These are phyloP conservation scores for Phyllosticta capitalensis DNA, from an alignment of 2,329 filamentous ascomycete genomes.

Conservation along the genomic window DNA sequence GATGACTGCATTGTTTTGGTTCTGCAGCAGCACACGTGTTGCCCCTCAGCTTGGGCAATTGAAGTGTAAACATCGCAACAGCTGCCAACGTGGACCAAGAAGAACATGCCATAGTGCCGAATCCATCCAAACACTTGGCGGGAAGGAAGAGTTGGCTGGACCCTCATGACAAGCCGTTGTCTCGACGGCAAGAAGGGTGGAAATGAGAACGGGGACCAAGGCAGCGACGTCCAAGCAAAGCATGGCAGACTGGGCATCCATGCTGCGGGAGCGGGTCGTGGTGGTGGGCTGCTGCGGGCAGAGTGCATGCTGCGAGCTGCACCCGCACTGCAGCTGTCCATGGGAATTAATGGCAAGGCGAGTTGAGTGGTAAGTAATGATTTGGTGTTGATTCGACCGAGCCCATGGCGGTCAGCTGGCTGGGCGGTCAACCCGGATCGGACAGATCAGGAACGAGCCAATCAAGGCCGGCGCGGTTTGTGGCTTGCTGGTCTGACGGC, in stretches of 20 bases:
- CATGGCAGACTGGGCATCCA: neutral
- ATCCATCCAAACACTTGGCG: neutral
- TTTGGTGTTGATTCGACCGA: neutral
- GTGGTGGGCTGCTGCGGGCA: neutral
- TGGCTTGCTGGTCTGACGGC: no score
- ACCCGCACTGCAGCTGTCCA: no score
- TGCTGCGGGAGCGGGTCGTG: neutral
- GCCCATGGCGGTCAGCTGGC: neutral
- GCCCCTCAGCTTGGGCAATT: neutral
- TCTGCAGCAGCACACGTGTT: neutral
- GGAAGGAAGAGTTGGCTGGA: neutral
- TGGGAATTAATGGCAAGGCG: no score
- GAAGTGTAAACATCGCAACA: neutral
- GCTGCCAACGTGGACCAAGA: neutral
- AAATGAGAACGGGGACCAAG: neutral
- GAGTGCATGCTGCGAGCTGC: neutral
- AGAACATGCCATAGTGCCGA: neutral
- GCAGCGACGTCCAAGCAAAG: no score
- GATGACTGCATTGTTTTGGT: no score
- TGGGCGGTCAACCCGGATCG: neutral
- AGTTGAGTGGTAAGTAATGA: no score
- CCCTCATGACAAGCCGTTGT: neutral
- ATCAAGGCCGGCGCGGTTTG: neutral
- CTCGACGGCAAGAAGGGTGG: neutral
- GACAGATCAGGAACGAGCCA: neutral